phyloP scores from a whole-genome alignment of 345 rosid genomes.

The Melaleuca alternifolia region DNA sequence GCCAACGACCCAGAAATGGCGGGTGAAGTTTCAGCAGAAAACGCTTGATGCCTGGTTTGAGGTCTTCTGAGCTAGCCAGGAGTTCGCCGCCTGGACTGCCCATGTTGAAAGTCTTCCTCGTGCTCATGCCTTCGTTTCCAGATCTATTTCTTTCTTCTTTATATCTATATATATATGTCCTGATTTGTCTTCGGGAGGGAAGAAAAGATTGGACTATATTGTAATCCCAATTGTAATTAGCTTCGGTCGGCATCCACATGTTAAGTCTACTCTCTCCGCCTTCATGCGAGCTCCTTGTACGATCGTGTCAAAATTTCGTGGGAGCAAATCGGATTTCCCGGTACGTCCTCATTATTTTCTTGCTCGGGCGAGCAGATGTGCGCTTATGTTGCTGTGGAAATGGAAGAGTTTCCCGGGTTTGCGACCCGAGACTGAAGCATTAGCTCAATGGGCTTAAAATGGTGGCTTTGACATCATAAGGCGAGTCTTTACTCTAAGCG shows the following conservation, averaged over 20 bases:
- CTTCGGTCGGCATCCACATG: background rate
- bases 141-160: constrained; percentile 9
- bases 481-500: background rate
- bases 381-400: background rate
- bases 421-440: background rate
- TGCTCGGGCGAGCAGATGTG: background rate
- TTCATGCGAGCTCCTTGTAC: background rate
- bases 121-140: constrained; percentile 1
- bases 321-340: background rate
- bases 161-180: constrained; percentile 3
- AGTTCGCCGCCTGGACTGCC: background rate
- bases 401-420: background rate
- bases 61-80: background rate
- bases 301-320: background rate
- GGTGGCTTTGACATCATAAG: background rate
- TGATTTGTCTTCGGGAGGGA: constrained; percentile 1
- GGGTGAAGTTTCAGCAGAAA: constrained; percentile 28
- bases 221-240: constrained; percentile 32
- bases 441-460: background rate
- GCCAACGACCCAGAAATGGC: constrained; percentile 18
- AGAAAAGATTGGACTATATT: background rate
- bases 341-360: background rate
- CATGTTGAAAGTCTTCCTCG: constrained; percentile 16
- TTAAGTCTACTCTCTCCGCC: background rate
- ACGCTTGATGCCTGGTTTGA: constrained; percentile 7